phyloP scores from a whole-genome alignment of 768 basidiomycete genomes.

The Leccinum obscurum region DNA sequence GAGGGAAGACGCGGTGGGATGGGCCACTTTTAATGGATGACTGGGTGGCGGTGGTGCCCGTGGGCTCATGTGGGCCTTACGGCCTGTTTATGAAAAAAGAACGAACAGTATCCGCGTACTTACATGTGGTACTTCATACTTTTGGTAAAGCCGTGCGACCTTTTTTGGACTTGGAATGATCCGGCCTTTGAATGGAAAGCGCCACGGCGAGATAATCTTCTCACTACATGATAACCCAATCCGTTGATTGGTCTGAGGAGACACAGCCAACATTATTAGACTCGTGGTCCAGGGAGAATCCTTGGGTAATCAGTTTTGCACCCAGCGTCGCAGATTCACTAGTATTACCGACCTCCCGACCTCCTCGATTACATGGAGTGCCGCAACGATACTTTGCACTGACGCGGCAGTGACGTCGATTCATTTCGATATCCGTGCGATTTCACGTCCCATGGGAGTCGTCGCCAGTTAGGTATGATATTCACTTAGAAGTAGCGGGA shows the following conservation, averaged over 20 bases:
- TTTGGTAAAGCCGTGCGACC: not conserved
- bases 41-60: not conserved
- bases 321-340: not conserved
- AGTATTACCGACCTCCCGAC: not conserved
- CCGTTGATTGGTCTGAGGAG: not conserved
- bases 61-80: not conserved
- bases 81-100: not conserved
- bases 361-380: not conserved
- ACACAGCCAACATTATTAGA: not conserved
- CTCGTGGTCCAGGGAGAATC: not conserved
- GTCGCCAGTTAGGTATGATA: not conserved
- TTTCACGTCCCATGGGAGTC: not conserved
- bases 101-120: too few species aligned
- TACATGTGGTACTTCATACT: not conserved
- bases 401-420: not conserved
- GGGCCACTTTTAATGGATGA: conserved; percentile 4
- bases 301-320: not conserved
- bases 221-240: not conserved
- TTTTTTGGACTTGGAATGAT: not conserved
- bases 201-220: not conserved
- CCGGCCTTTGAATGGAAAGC: too few species aligned
- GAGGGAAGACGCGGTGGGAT: not conserved
- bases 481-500: not conserved
- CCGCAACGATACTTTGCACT: not conserved
- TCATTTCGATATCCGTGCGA: not conserved